These are phyloP conservation scores for Heimioporus punctisporus DNA, from an alignment of 1,284 basidiomycete species.

Conservation along the genomic window DNA sequence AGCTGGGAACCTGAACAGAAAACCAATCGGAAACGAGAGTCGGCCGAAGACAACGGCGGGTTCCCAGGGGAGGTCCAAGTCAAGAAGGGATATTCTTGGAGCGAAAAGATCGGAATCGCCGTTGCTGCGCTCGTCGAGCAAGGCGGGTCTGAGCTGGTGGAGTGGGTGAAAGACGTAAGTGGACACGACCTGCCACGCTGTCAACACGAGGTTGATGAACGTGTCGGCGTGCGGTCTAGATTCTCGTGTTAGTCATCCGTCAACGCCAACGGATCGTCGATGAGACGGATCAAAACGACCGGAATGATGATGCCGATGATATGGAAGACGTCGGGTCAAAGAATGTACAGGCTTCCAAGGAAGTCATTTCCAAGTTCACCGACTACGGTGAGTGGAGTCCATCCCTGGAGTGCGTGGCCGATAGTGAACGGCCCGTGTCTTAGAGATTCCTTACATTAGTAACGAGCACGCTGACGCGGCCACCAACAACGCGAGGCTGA, in stretches of 20 bases:
- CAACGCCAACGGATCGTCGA: slow-evolving; percentile 73
- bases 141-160: slow-evolving; percentile 63
- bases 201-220: slow-evolving; percentile 22
- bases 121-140: slow-evolving; percentile 76
- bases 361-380: slow-evolving; percentile 71
- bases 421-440: slow-evolving; percentile 3
- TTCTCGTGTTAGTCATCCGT: slow-evolving; percentile 66
- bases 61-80: slow-evolving; percentile 76
- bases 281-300: slow-evolving; percentile 58
- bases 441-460: slow-evolving; percentile 76
- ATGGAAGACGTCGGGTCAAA: slow-evolving; percentile 44
- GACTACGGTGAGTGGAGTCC: slow-evolving; percentile 67
- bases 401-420: neutral
- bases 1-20: slow-evolving; percentile 77
- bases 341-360: slow-evolving; percentile 58
- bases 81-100: slow-evolving; percentile 89
- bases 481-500: slow-evolving; percentile 76
- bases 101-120: slow-evolving; percentile 87
- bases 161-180: slow-evolving; percentile 82
- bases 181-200: slow-evolving; percentile 15
- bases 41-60: slow-evolving; percentile 43
- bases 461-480: slow-evolving; percentile 79
- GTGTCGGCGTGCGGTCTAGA: slow-evolving; percentile 44
- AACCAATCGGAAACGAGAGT: slow-evolving; percentile 42
- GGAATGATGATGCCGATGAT: slow-evolving; percentile 45